Conservation (phyloP, 495 filamentous ascomycete species). For the Rostrohypoxylon terebratum region DNA sequence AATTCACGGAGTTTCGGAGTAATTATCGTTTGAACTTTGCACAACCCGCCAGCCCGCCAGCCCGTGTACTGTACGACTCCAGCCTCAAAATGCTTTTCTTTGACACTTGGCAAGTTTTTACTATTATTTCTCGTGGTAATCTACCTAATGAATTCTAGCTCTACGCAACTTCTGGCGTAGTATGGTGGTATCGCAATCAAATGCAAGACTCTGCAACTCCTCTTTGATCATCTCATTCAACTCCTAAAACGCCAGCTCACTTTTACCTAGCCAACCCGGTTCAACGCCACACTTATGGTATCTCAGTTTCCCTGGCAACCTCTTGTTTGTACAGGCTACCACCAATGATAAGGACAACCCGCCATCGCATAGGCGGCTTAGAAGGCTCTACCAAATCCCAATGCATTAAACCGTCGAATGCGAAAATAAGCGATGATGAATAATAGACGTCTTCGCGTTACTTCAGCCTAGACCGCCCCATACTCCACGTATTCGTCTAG, state of each 20-base stretch:
- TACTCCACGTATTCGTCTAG: constrained; percentile 79
- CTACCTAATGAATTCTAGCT: constrained; percentile 8
- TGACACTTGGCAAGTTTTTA: neutral
- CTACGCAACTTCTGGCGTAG: constrained; percentile 4
- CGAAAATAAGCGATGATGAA: neutral
- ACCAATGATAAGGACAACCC: neutral
- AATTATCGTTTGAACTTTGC: neutral
- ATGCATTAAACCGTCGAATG: constrained; percentile 1
- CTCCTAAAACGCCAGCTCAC: constrained; percentile 39
- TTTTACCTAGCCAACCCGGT: constrained; percentile 21
- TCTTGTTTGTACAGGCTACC: constrained; percentile 20
- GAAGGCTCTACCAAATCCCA: neutral
- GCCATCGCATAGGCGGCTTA: neutral
- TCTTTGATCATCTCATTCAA: constrained; percentile 4
- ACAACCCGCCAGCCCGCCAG: too few species aligned
- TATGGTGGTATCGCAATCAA: constrained; percentile 34
- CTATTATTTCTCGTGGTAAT: constrained; percentile 11
- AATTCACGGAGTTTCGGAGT: constrained; percentile 16
- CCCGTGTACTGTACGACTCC: neutral
- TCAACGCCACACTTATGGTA: constrained; percentile 25
- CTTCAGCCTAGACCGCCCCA: constrained; percentile 63
- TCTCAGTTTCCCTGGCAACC: constrained; percentile 11
- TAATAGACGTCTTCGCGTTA: neutral
- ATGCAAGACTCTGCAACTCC: constrained; percentile 13
- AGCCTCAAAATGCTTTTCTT: neutral